phyloP scores from a whole-genome alignment of 1,284 basidiomycete species.

The Cystobasidium pallidum region DNA sequence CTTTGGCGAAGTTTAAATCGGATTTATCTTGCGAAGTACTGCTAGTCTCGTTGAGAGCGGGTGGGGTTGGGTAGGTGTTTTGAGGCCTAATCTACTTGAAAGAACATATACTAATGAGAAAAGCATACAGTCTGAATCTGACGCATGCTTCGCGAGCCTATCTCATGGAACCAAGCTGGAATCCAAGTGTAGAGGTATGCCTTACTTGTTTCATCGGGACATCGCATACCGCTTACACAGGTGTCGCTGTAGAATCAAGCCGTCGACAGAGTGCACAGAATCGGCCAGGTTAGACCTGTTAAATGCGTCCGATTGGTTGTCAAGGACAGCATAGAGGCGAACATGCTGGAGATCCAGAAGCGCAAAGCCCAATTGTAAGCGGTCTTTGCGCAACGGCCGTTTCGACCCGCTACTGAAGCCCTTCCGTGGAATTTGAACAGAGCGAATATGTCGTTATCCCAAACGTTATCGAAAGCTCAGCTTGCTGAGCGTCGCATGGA shows the following conservation, averaged over 20 bases:
- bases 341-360: conserved; percentile 72
- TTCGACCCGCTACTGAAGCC: not conserved
- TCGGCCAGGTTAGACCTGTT: conserved; percentile 87
- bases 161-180: conserved; percentile 80
- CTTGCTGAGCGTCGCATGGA: conserved; percentile 51
- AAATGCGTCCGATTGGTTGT: conserved; percentile 92
- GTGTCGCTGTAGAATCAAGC: conserved; percentile 68
- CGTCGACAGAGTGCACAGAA: conserved; percentile 72
- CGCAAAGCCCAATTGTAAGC: conserved; percentile 80
- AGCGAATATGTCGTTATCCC: conserved; percentile 52
- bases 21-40: conserved; percentile 83
- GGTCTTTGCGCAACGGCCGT: conserved; percentile 60
- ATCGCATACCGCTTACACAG: no score
- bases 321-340: conserved; percentile 82
- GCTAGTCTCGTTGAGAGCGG: conserved; percentile 88
- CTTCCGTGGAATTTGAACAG: not conserved
- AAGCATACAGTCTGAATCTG: conserved; percentile 54
- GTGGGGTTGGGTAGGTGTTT: conserved; percentile 73
- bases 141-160: conserved; percentile 54
- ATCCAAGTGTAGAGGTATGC: conserved; percentile 50
- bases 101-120: no score
- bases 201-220: no score
- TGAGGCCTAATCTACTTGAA: no score
- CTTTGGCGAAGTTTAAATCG: conserved; percentile 74
- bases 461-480: conserved; percentile 53